Base-by-base conservation (phyloP, 2,329 filamentous ascomycete genomes). In the Lachnellula hyalina region DNA sequence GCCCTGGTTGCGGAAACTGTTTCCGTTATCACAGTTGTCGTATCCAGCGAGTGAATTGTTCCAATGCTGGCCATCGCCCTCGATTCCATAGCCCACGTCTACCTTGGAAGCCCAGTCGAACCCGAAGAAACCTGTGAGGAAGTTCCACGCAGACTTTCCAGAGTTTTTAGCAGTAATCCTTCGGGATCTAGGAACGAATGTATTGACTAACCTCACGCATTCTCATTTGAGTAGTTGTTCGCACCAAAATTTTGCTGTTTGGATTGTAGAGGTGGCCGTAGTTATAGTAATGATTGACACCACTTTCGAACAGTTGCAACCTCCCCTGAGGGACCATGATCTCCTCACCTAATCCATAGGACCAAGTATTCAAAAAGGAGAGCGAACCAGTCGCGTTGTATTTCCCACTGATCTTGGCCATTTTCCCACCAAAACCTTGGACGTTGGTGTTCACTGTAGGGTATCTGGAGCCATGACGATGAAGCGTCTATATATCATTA, bases 61-160 rank as follows among this genome's bases (percentile, higher is more conserved):
- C 49, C 49, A 55, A 25, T 46, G n/a, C 12, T 36, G 44, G 19
- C 25, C 21, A 12, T 44, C 42, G 17, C 49, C 53, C 36, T 55
- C 53, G 21, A 55, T 55, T 17, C 49, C 53, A 68, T 81, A 86
- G 2, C 74, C 74, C 1, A 67, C 65, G 15, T 75, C 72, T 64
- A 79, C 86, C 65, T 90, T 88, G 32, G 83, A 77, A 1, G 83
- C 78, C 87, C 87, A 91, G 47, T 86, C 80, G 0, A 90, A 77
- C 0, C 87, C 87, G 65, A 91, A 91, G 73, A 91, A 91, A 0
- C 88, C 88, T 5, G 87, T 85, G 66, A 90, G 73, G 71, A 90
- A 91, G 69, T 91, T 87, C 69, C 91, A 87, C 3, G 87, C 87
- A 44, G 62, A 40, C 66, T 68, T 32, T 4, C 34, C 25, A 38